Percentiles rank a stretch among this genome's conserved stretches.
Evolutionary conservation across 2,329 filamentous ascomycete species (phyloP).

Genomic region (Fusarium haematococcum): DNA sequence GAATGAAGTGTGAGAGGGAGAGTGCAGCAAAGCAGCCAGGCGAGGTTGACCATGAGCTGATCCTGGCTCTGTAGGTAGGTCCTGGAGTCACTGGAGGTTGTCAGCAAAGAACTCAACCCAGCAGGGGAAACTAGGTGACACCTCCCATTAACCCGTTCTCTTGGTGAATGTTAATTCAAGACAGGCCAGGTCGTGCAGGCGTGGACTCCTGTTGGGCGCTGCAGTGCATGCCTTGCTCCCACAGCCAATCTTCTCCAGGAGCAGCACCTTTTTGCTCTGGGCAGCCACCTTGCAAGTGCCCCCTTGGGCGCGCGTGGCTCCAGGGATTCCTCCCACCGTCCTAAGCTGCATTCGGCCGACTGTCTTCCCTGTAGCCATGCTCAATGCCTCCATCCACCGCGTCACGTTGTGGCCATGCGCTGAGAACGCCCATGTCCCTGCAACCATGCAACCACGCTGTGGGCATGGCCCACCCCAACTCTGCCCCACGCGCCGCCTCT

Average conservation of each 20-base stretch:
- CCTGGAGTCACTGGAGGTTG: not conserved
- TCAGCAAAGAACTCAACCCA: not conserved
- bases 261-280: constrained; percentile 15
- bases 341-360: constrained; percentile 43
- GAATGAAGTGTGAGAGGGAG: not conserved
- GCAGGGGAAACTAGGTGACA: not conserved
- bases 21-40: not conserved
- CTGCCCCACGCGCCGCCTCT: constrained; percentile 36
- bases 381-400: constrained; percentile 41
- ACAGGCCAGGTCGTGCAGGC: not conserved
- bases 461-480: constrained; percentile 27
- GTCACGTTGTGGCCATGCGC: constrained; percentile 49
- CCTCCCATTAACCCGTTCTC: not conserved
- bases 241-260: constrained; percentile 7
- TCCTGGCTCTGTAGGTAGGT: not conserved
- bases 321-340: constrained; percentile 47
- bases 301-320: constrained; percentile 52
- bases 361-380: constrained; percentile 44
- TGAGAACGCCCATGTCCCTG: constrained; percentile 38
- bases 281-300: constrained; percentile 35
- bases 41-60: not conserved
- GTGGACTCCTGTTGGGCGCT: constrained; percentile 20
- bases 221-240: not conserved
- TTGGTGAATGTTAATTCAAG: constrained; percentile 2
- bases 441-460: constrained; percentile 35